Base-by-base conservation (phyloP, 257 asterid species). In the Solanum okadae region DNA sequence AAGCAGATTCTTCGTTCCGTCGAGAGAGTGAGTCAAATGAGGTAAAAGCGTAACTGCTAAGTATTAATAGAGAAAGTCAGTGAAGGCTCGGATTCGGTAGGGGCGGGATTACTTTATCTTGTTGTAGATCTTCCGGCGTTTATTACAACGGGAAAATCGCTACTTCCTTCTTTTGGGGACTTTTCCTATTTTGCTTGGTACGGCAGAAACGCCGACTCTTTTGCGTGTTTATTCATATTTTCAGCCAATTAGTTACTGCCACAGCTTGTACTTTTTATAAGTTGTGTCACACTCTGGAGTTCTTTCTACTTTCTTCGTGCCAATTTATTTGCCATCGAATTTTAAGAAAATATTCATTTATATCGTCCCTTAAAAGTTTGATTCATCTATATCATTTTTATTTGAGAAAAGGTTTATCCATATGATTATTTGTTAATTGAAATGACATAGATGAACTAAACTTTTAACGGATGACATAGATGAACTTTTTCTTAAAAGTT, bases 381-480 rank as follows among this genome's bases (percentile, higher is more conserved):
- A 44, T 1, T 44, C 0, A 46, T 18, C 0, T 52, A 52, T 52
- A 0, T 52, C 0, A 52, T 49, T 52, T 49, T 52, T 52, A 0
- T 18, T 52, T 18, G 4, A 18, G 0, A 52, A 52, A 52, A 16
- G 4, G 0, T 52, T 0, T 52, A 52, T 14, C 0, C 4, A 52
- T 52, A 16, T 52, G 0, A 52, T 6, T 16, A 16, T 5, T 6
- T n/a, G 4, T 23, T 23, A n/a, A n/a, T 0, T 23, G 0, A 6
- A 52, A 52, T 0, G 0, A 6, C 1, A 18, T 16, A 52, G 3
- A 16, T 52, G 0, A 52, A 52, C 0, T 0, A 52, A 52, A 52
- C 0, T 52, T 52, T 16, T 52, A 52, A 16, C 61, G 10, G 0
- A 5, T 16, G 4, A 6, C 0, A 52, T 52, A 0, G 0, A 6